Base-by-base conservation (phyloP, 768 basidiomycete genomes). In the Leccinum subgranulosum region DNA sequence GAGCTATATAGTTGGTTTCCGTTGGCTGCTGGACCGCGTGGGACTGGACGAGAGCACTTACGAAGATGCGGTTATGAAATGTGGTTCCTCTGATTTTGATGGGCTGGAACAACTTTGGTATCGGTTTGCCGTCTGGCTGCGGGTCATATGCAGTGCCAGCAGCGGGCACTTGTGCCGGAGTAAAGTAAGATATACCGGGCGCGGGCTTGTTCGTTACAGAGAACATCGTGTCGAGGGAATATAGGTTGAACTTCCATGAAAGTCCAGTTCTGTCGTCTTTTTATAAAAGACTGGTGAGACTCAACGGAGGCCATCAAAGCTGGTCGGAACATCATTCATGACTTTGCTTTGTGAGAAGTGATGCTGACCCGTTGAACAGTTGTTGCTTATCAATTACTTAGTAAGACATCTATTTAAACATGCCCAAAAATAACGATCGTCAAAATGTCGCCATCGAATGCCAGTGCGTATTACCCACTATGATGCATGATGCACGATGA, bases 51-150 rank as follows among this genome's bases (percentile, higher is more conserved):
- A 48, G 3, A 28, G 6, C 34, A 61, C 80, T 63, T 58, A 84
- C 81, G 52, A 80, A 80, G 7, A 84, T 81, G 48, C 83, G 76
- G 61, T 83, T 84, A 17, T 80, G 81, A 57, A 84, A 79, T 34
- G 77, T 76, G 1, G 79, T 73, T 4, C 79, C 79, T 27, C 82
- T 75, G 39, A 82, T 84, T 65, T 75, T 80, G 54, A 86, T 57
- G 6, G 84, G 84, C 62, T 81, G 77, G 72, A 85, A 85, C 19
- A 84, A 66, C 51, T 64, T 74, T 4, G 78, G 79, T 41, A 77
- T 73, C 1, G 69, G 63, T 47, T 64, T 73, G n/a, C 72, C 77
- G 59, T 74, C 69, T 3, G 75, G 73, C 51, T 79, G 76, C 6
- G 75, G 73, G 48, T 74, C 69, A 41, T 74, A 58, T 3, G 79